Evolutionary conservation across 1,284 basidiomycete genomes (phyloP).

Genomic region (Puccinia polysora): DNA sequence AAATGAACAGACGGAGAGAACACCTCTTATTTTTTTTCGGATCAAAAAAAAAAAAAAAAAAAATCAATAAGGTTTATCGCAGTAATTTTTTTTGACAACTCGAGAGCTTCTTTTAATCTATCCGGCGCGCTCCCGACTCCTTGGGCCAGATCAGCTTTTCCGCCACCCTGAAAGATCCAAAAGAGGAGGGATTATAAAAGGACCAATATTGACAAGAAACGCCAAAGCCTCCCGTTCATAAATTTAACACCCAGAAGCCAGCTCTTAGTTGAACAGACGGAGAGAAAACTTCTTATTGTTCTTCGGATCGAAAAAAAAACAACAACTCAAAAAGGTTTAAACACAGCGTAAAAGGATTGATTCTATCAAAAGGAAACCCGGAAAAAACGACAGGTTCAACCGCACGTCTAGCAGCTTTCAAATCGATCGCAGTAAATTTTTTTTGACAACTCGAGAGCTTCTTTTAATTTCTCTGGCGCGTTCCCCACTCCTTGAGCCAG

Average conservation of each 20-base stretch:
- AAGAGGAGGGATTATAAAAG: too few species aligned
- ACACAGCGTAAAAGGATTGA: too few species aligned
- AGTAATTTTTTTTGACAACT: conserved; percentile 38
- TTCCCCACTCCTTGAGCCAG: conserved; percentile 75
- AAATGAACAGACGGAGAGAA: too few species aligned
- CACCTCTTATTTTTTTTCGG: too few species aligned
- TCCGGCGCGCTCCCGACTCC: conserved; percentile 69
- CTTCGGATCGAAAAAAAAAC: background rate
- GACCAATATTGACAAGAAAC: too few species aligned
- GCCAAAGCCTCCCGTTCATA: background rate
- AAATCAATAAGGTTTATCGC: background rate
- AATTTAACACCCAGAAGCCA: too few species aligned
- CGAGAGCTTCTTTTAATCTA: conserved; percentile 68
- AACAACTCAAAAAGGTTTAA: background rate
- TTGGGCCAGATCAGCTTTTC: conserved; percentile 81
- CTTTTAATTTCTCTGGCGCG: conserved; percentile 64
- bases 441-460: conserved; percentile 60
- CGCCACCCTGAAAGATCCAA: conserved; percentile 65
- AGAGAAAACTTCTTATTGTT: too few species aligned
- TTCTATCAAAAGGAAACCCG: too few species aligned
- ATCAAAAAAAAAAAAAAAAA: background rate
- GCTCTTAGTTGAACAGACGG: too few species aligned
- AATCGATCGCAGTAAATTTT: conserved; percentile 11
- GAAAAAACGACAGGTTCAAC: too few species aligned
- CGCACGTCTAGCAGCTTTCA: too few species aligned